Percentiles rank a stretch among this genome's conserved stretches.
Evolutionary conservation across 371 early-diverging fungal genomes (phyloP).

Genomic region (Smittium mucronatum): DNA sequence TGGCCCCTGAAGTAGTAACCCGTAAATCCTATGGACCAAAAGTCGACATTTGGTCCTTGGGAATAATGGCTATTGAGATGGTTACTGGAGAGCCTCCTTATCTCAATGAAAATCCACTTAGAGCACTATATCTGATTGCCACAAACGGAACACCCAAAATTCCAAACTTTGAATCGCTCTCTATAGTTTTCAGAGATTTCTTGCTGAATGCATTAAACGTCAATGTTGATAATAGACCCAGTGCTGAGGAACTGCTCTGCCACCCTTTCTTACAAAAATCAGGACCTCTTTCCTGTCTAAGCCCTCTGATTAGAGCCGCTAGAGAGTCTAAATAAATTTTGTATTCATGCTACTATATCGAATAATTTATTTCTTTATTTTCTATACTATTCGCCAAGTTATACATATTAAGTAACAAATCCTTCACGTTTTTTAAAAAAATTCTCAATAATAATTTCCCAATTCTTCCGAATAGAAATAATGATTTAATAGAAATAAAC

Average conservation of each 20-base stretch:
- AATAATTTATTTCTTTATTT: too few species aligned
- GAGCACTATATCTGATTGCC: slow-evolving; percentile 87
- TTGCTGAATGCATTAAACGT: slow-evolving; percentile 70
- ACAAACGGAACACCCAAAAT: slow-evolving; percentile 90
- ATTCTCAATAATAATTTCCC: too few species aligned
- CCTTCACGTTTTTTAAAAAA: too few species aligned
- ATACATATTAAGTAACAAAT: too few species aligned
- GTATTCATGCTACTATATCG: too few species aligned
- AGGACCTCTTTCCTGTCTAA: slow-evolving; percentile 66
- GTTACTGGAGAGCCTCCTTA: slow-evolving; percentile 90
- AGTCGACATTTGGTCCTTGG: slow-evolving; percentile 95
- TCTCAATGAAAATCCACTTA: slow-evolving; percentile 77
- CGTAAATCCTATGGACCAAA: slow-evolving; percentile 84
- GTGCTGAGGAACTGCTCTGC: slow-evolving; percentile 59
- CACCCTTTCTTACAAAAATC: slow-evolving; percentile 84
- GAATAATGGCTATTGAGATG: slow-evolving; percentile 92
- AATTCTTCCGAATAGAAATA: too few species aligned
- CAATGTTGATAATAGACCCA: slow-evolving; percentile 70
- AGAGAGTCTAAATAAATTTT: slow-evolving; percentile 53
- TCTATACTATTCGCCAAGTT: too few species aligned
- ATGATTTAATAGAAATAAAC: too few species aligned
- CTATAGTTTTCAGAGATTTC: slow-evolving; percentile 68
- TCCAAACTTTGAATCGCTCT: slow-evolving; percentile 75
- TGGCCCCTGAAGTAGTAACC: slow-evolving; percentile 93
- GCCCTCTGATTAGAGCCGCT: slow-evolving; percentile 79